These are phyloP conservation scores for Vachellia collinsii DNA, from an alignment of 306 rosid genomes.

Conservation along the genomic window DNA sequence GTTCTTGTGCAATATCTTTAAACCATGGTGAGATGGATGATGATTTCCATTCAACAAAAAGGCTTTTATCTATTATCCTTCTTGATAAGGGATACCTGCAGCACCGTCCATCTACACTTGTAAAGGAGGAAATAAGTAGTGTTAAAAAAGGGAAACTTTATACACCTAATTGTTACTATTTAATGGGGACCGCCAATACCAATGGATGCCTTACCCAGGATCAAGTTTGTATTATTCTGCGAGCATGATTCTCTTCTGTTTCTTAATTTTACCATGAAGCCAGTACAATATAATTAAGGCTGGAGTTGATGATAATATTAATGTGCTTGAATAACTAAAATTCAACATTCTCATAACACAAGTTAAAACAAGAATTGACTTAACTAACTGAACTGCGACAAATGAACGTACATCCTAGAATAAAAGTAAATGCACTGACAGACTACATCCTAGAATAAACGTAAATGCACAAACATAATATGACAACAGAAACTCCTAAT, in stretches of 20 bases:
- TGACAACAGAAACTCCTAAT: too few species aligned
- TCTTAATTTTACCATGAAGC: background rate
- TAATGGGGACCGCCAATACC: slow-evolving; percentile 90
- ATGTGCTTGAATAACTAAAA: too few species aligned
- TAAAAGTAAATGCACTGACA: too few species aligned
- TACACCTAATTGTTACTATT: slow-evolving; percentile 57
- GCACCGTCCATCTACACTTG: slow-evolving; percentile 44
- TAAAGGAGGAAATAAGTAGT: slow-evolving; percentile 47
- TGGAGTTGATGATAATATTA: too few species aligned
- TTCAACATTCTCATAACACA: too few species aligned
- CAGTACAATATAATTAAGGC: too few species aligned
- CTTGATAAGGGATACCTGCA: slow-evolving; percentile 74
- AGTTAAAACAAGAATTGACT: too few species aligned
- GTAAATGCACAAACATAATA: too few species aligned
- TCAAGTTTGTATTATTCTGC: slow-evolving; percentile 82
- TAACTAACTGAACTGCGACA: too few species aligned
- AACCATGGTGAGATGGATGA: slow-evolving; percentile 66
- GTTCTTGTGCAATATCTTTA: slow-evolving; percentile 52
- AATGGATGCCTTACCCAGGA: slow-evolving; percentile 48
- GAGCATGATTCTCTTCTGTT: slow-evolving; percentile 37
- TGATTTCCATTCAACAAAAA: slow-evolving; percentile 51
- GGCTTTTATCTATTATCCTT: slow-evolving; percentile 73
- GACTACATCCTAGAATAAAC: too few species aligned
- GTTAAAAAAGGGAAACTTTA: slow-evolving; percentile 59
- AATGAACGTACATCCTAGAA: too few species aligned